A percentile compares a stretch with the other conserved stretches of the same genome.
These are phyloP conservation scores for Elongisporangium senticosum DNA, from an alignment of 352 stramenopile genomes.

Conservation along the genomic window DNA sequence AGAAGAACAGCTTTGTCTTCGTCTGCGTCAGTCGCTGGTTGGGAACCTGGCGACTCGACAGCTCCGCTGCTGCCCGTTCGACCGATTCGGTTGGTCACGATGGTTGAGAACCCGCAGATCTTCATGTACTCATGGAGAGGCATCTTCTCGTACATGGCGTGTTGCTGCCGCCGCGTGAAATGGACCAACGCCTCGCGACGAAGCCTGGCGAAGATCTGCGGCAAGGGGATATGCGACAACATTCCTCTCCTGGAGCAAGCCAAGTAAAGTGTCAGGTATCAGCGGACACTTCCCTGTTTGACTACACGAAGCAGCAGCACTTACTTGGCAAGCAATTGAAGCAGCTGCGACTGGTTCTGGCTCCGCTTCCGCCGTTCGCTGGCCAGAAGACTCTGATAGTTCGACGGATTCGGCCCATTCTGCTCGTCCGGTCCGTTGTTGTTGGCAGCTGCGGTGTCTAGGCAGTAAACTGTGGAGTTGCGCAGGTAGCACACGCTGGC, in stretches of 20 bases:
- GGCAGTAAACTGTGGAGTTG: slow-evolving; percentile 51
- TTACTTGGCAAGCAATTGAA: slow-evolving; percentile 23
- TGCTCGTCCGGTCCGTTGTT: slow-evolving; percentile 1
- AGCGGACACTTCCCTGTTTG: background rate
- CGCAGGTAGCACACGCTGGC: slow-evolving; percentile 49
- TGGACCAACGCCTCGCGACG: slow-evolving; percentile 48
- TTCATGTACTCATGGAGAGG: slow-evolving; percentile 57
- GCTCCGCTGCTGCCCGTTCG: background rate
- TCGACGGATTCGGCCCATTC: background rate
- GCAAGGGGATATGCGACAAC: slow-evolving; percentile 30
- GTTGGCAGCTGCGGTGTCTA: slow-evolving; percentile 12
- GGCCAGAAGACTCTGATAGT: slow-evolving; percentile 33
- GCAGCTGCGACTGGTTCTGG: slow-evolving; percentile 14
- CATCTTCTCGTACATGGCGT: slow-evolving; percentile 41
- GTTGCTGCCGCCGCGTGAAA: slow-evolving; percentile 29
- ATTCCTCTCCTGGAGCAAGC: slow-evolving; percentile 11
- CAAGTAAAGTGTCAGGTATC: background rate
- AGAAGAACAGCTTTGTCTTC: background rate
- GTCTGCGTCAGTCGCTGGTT: background rate
- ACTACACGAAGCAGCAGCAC: slow-evolving; percentile 15
- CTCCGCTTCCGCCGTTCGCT: slow-evolving; percentile 31
- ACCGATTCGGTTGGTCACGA: background rate
- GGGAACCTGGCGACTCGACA: slow-evolving; percentile 1
- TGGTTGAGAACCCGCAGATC: slow-evolving; percentile 29
- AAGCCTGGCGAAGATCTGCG: slow-evolving; percentile 50